Conservation (phyloP, 345 rosid species). For the Syzygium grande region DNA sequence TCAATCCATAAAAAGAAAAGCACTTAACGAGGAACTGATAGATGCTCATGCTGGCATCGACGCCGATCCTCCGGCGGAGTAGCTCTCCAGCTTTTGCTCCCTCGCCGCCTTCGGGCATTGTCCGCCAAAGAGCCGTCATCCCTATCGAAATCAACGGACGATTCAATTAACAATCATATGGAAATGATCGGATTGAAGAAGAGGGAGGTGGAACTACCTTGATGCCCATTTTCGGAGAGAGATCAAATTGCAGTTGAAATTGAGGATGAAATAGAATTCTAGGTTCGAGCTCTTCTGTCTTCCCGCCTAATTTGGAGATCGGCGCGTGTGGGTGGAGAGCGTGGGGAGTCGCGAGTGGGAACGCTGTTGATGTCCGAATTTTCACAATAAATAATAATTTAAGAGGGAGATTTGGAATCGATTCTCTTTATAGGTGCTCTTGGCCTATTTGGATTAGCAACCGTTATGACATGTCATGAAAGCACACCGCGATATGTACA, state of each 20-base stretch:
- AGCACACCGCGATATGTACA: too few relatives aligned
- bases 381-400: too few relatives aligned
- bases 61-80: constrained; percentile 74
- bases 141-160: constrained; percentile 23
- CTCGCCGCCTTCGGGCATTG: constrained; percentile 74
- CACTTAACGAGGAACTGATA: constrained; percentile 82
- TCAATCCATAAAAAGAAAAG: background rate
- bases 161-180: too few relatives aligned
- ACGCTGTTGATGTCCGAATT: too few relatives aligned
- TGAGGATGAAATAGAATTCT: background rate
- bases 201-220: constrained; percentile 1
- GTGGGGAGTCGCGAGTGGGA: background rate
- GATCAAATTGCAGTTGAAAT: background rate
- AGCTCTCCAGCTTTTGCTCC: constrained; percentile 83
- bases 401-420: too few relatives aligned
- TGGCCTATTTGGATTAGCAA: too few relatives aligned
- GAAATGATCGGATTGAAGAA: too few relatives aligned
- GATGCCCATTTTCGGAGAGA: constrained; percentile 11
- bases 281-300: background rate
- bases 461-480: too few relatives aligned
- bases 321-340: background rate
- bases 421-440: too few relatives aligned
- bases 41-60: constrained; percentile 97
- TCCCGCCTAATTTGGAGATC: background rate
- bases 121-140: too few relatives aligned